Evolutionary conservation across 805 yeast species (phyloP).

Genomic region (Scheffersomyces stipitis): DNA sequence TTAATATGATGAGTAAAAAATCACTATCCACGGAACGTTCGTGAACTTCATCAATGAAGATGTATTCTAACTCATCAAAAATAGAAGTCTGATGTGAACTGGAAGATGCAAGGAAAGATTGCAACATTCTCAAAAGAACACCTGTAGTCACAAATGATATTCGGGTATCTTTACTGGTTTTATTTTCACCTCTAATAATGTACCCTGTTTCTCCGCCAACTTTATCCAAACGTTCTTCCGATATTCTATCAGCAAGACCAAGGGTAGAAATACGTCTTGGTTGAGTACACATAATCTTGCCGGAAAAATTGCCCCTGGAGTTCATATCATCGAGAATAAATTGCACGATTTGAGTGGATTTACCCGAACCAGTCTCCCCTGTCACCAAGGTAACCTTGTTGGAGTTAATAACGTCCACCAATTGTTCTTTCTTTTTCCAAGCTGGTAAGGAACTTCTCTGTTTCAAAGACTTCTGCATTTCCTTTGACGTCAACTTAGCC

Average conservation of each 20-base stretch:
- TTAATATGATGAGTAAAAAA: conserved; percentile 74
- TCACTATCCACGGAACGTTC: conserved; percentile 93
- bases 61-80: conserved; percentile 59
- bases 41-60: conserved; percentile 94
- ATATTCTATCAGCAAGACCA: conserved; percentile 89
- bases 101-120: conserved; percentile 39
- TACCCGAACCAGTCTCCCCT: conserved; percentile 98
- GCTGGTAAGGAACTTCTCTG: conserved; percentile 74
- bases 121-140: conserved; percentile 83
- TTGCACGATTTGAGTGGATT: conserved; percentile 92
- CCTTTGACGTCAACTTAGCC: conserved; percentile 7
- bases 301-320: conserved; percentile 45
- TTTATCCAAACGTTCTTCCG: conserved; percentile 69
- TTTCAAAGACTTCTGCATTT: conserved; percentile 34
- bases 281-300: conserved; percentile 82
- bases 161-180: conserved; percentile 58
- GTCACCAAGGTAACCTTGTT: conserved; percentile 77
- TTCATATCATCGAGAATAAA: conserved; percentile 73
- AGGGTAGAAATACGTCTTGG: conserved; percentile 95
- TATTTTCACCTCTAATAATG: conserved; percentile 86
- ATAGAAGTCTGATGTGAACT: conserved; percentile 28
- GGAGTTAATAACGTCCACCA: conserved; percentile 54
- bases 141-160: conserved; percentile 92
- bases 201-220: conserved; percentile 85
- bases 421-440: conserved; percentile 62